phyloP scores from a whole-genome alignment of 208 protist genomes.

The Trypanosomatidae sp. region DNA sequence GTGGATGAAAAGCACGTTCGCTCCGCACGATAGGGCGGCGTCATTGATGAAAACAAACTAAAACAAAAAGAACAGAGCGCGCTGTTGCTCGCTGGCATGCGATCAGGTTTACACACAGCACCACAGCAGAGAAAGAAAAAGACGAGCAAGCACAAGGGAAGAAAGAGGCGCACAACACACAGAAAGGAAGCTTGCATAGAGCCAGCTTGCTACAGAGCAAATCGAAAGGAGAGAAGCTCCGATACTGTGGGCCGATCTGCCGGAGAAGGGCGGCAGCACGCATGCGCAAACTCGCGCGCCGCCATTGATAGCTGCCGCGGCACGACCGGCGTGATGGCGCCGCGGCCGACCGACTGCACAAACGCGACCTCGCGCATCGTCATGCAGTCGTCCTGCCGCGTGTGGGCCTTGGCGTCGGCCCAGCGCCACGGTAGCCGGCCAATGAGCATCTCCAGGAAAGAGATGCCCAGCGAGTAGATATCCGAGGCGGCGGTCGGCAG shows the following conservation, averaged over 20 bases:
- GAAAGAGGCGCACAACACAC: no score
- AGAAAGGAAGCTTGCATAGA: no score
- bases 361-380: conserved; percentile 31
- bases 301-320: conserved; percentile 31
- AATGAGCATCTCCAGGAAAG: conserved; percentile 71
- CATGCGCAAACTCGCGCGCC: conserved; percentile 43
- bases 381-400: conserved; percentile 10
- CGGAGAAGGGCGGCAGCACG: conserved; percentile 47
- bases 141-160: no score
- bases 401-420: conserved; percentile 13
- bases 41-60: no score
- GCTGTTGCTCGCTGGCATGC: no score
- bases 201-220: no score
- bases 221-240: conserved; percentile 36
- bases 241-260: conserved; percentile 46
- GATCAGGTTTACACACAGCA: no score
- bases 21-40: no score
- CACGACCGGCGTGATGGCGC: conserved; percentile 43
- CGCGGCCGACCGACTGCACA: conserved; percentile 41
- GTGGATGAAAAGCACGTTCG: no score
- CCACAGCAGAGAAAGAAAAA: no score
- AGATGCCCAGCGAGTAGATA: conserved; percentile 76
- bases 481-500: conserved; percentile 54
- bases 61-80: no score
- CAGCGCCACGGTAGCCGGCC: conserved; percentile 59